Evolutionary conservation across 192 early-diverging fungal species (phyloP).

Genomic region (Coemansia sp.): DNA sequence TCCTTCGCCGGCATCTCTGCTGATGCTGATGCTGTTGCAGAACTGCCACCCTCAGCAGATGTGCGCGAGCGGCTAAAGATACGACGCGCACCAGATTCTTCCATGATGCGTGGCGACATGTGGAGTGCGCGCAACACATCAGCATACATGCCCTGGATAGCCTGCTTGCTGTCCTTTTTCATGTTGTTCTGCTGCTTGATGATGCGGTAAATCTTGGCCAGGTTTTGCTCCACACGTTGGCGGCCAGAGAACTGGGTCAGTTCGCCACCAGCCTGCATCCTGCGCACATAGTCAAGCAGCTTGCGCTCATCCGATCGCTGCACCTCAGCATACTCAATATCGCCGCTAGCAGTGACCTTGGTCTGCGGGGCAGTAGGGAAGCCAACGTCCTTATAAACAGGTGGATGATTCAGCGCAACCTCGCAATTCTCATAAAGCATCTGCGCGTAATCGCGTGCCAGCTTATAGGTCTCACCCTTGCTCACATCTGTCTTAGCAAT

Average conservation of each 20-base stretch:
- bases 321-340: slow-evolving; percentile 82
- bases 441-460: slow-evolving; percentile 76
- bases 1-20: slow-evolving; percentile 45
- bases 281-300: slow-evolving; percentile 89
- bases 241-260: slow-evolving; percentile 73
- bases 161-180: slow-evolving; percentile 70
- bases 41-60: slow-evolving; percentile 14
- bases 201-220: slow-evolving; percentile 75
- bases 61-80: slow-evolving; percentile 47
- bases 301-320: slow-evolving; percentile 80
- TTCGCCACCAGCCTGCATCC: slow-evolving; percentile 73
- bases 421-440: slow-evolving; percentile 88
- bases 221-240: slow-evolving; percentile 74
- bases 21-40: background rate
- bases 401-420: slow-evolving; percentile 71
- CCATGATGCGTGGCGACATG: slow-evolving; percentile 72
- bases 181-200: slow-evolving; percentile 75
- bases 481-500: slow-evolving; percentile 73
- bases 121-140: slow-evolving; percentile 70
- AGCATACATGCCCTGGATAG: slow-evolving; percentile 67
- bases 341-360: slow-evolving; percentile 73
- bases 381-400: slow-evolving; percentile 89
- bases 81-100: slow-evolving; percentile 56
- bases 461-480: slow-evolving; percentile 80
- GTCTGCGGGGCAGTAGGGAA: slow-evolving; percentile 84